Percentiles rank a stretch among this genome's conserved stretches.
These are phyloP conservation scores for Cladophialophora exuberans DNA, from an alignment of 2,329 filamentous ascomycete species.

Conservation along the genomic window DNA sequence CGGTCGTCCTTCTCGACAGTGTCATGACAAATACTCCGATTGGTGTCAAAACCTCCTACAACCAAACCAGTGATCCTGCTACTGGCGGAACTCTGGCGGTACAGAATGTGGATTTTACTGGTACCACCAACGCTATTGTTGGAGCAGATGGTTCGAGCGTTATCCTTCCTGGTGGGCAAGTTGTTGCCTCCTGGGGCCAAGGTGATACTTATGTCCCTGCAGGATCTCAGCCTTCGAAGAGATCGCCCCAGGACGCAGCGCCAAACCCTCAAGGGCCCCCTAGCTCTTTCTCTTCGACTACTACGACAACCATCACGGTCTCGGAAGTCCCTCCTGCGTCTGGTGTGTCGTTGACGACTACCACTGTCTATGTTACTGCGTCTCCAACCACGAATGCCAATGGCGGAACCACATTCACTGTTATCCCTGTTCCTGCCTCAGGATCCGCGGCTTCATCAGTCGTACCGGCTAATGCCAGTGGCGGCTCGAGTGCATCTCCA, in stretches of 20 bases:
- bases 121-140: conserved; percentile 69
- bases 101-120: conserved; percentile 85
- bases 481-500: background rate
- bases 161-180: conserved; percentile 70
- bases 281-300: conserved; percentile 24
- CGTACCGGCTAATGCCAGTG: background rate
- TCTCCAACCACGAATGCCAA: conserved; percentile 5
- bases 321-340: conserved; percentile 8
- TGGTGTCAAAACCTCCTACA: conserved; percentile 77
- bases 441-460: conserved; percentile 8
- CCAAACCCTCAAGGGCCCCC: conserved; percentile 7
- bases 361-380: conserved; percentile 8
- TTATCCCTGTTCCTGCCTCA: background rate
- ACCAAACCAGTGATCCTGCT: conserved; percentile 60
- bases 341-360: conserved; percentile 20
- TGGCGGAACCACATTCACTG: background rate
- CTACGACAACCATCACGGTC: conserved; percentile 22
- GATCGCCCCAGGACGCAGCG: conserved; percentile 15
- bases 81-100: conserved; percentile 83
- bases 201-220: conserved; percentile 67
- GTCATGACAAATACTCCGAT: conserved; percentile 74
- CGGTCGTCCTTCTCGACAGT: conserved; percentile 81
- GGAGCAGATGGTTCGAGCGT: conserved; percentile 53
- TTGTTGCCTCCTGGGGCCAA: conserved; percentile 75
- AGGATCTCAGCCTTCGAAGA: conserved; percentile 15